Evolutionary conservation across 495 filamentous ascomycete genomes (phyloP).

Genomic region (Hypoxylon fragiforme): DNA sequence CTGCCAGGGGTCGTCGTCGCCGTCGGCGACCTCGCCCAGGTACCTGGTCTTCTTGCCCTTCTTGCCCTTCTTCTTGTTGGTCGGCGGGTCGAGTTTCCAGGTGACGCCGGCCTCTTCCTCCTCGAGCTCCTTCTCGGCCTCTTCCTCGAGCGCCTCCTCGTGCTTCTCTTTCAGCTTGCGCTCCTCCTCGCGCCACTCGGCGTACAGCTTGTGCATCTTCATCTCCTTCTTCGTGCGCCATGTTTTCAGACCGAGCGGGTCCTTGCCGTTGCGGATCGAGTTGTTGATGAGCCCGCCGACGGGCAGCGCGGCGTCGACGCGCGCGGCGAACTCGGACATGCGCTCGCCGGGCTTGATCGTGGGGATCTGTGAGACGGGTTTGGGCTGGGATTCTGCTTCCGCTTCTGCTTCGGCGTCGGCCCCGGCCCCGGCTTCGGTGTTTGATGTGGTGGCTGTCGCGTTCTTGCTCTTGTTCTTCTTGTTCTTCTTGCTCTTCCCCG

Average conservation of each 20-base stretch:
- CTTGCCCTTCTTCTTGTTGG: conserved; percentile 53
- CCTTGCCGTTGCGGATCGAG: conserved; percentile 50
- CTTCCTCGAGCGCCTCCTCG: conserved; percentile 63
- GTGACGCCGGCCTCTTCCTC: conserved; percentile 60
- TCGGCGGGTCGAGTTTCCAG: conserved; percentile 55
- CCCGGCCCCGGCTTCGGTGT: conserved; percentile 11
- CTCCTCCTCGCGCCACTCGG: conserved; percentile 75
- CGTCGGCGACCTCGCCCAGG: conserved; percentile 42
- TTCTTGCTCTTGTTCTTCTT: conserved; percentile 58
- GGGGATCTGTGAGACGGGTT: conserved; percentile 44
- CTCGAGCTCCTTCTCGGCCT: conserved; percentile 68
- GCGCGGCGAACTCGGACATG: conserved; percentile 77
- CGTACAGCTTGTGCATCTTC: conserved; percentile 78
- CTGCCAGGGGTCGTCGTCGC: conserved; percentile 77
- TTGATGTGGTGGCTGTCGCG: conserved; percentile 24
- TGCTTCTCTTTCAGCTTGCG: conserved; percentile 56
- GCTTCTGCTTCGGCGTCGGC: no score
- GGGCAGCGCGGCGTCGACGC: conserved; percentile 85
- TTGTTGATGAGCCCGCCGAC: conserved; percentile 64
- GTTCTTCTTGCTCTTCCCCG: conserved; percentile 54
- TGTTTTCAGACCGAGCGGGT: conserved; percentile 59
- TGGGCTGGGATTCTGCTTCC: no score
- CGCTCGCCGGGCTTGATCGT: conserved; percentile 82
- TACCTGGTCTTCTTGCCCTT: conserved; percentile 52
- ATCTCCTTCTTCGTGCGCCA: conserved; percentile 76